Evolutionary conservation across 2,329 filamentous ascomycete species (phyloP), one percentile per base, ranked within the genome.

Genomic region (Ploettnerulaceae sp.): DNA sequence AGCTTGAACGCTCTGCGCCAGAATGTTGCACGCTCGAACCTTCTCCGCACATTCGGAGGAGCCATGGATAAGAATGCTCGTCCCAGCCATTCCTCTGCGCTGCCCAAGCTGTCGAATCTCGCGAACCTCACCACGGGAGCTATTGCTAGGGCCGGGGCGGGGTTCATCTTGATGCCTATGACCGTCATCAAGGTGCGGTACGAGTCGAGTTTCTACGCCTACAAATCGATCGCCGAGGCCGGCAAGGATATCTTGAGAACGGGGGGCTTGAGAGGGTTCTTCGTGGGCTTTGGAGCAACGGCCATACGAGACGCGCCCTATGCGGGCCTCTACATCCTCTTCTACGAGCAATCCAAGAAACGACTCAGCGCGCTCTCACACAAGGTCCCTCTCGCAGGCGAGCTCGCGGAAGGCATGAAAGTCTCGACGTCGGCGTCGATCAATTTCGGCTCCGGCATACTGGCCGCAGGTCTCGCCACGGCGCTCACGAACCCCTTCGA

Each of bases 141-240:
- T 5, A 73, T 82, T 14, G 90, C 93, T 18, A 78, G 93, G 43
- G 89, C 89, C 1, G 82, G 86, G 42, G 91, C 91, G 0, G 93
- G 93, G 28, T 86, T 96, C 61, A 70, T 94, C 35, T 81, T 97
- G 69, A 97, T 96, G 87, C 93, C 93, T 1, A 79, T 97, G 51
- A 98, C 93, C 1, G 84, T 98, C 34, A 84, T 98, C 61, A 98
- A 98, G 64, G 93, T 97, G 33, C 86, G 93, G 34, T 97, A 95
- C 63, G 93, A 98, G 67, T 91, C 85, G 20, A 89, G 77, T 52
- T 71, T 91, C 33, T 98, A 96, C 70, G 71, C 79, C 3, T 97
- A 97, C 69, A 76, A 76, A 18, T 91, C 88, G 1, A 72, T 97
- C 18, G 68, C 76, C 31, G 74, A 80, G 28, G 93, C 93, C 0